phyloP scores from a whole-genome alignment of 805 yeast genomes.

The Sugiyamaella valdiviana region DNA sequence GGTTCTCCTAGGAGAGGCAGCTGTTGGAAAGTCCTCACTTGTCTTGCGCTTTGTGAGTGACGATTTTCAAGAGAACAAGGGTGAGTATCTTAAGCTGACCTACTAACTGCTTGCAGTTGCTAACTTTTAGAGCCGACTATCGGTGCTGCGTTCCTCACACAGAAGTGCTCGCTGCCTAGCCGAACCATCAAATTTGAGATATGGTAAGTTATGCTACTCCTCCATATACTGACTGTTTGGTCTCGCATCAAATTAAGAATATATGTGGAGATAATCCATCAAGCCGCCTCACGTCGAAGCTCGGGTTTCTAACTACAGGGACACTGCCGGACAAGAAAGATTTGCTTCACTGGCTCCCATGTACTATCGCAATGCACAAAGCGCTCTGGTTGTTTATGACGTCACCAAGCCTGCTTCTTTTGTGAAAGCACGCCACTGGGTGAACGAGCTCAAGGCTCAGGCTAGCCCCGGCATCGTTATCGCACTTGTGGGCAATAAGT shows the following conservation, averaged over 20 bases:
- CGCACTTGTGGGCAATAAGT: slow-evolving; percentile 91
- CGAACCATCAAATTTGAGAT: slow-evolving; percentile 72
- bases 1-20: slow-evolving; percentile 93
- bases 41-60: slow-evolving; percentile 89
- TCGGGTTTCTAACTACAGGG: slow-evolving; percentile 35
- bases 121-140: slow-evolving; percentile 93
- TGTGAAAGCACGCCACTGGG: slow-evolving; percentile 97
- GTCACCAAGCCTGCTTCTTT: slow-evolving; percentile 92
- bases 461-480: slow-evolving; percentile 87
- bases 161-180: slow-evolving; percentile 80
- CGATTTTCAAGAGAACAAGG: slow-evolving; percentile 90
- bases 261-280: too few species aligned
- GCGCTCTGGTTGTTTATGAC: slow-evolving; percentile 93
- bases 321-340: slow-evolving; percentile 97
- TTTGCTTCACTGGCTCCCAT: slow-evolving; percentile 94
- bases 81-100: neutral
- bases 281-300: too few species aligned
- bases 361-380: slow-evolving; percentile 96
- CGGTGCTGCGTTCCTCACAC: slow-evolving; percentile 96
- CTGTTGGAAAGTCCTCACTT: slow-evolving; percentile 92
- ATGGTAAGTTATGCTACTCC: too few species aligned
- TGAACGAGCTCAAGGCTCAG: slow-evolving; percentile 89
- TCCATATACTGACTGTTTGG: too few species aligned
- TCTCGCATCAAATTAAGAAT: too few species aligned
- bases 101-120: too few species aligned